Conservation (phyloP, 176 grass and related monocot genomes). For the Paspalum notatum region DNA sequence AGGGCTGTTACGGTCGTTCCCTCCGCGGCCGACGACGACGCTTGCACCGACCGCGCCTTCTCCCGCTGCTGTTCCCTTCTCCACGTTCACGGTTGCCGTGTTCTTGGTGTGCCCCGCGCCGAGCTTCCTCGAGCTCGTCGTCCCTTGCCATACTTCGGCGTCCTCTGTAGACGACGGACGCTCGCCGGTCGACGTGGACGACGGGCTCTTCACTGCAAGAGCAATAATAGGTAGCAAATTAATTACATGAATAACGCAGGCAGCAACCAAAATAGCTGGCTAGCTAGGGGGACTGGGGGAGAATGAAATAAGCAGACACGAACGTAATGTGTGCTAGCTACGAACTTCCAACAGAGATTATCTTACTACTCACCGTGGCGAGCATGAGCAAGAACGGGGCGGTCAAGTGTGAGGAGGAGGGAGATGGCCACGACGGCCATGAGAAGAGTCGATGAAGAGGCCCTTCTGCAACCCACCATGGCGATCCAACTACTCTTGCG, state of each 20-base stretch:
- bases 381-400: conserved; percentile 26
- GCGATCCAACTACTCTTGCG: not conserved
- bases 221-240: not conserved
- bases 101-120: conserved; percentile 7
- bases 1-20: not conserved
- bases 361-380: conserved; percentile 15
- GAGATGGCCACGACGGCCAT: conserved; percentile 24
- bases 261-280: not conserved
- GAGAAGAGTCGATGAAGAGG: not conserved
- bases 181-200: not conserved
- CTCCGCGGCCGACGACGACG: not conserved
- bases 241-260: not conserved
- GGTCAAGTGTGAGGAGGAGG: conserved; percentile 35
- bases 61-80: not conserved
- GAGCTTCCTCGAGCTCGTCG: not conserved
- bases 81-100: not conserved
- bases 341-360: not conserved
- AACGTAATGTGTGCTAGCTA: not conserved
- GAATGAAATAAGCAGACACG: not conserved
- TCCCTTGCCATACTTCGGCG: not conserved
- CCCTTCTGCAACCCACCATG: conserved; percentile 45
- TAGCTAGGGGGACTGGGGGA: too few species aligned
- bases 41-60: conserved; percentile 2
- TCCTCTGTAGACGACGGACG: not conserved
- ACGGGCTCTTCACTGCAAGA: conserved; percentile 34